Conservation (phyloP, 352 stramenopile genomes). For the Phytophthora meadii region DNA sequence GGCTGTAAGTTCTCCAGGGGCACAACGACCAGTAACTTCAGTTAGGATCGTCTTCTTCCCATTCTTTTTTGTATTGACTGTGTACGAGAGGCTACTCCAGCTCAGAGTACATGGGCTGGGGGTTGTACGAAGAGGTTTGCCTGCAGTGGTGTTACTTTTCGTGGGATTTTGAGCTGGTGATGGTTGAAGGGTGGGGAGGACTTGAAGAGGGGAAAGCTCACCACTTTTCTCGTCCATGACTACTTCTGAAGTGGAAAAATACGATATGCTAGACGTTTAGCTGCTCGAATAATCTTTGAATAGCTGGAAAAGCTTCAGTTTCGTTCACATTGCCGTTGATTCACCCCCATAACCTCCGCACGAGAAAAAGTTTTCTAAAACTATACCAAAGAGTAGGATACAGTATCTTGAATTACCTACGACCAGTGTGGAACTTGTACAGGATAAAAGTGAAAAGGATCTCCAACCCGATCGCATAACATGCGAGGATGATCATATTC, state of each 20-base stretch:
- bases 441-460: conserved; percentile 39
- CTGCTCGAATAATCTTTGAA: background rate
- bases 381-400: background rate
- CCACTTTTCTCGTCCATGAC: conserved; percentile 10
- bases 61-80: conserved; percentile 32
- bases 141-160: conserved; percentile 8
- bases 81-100: conserved; percentile 30
- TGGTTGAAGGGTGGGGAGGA: conserved; percentile 15
- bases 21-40: conserved; percentile 63
- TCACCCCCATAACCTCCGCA: background rate
- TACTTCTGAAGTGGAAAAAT: conserved; percentile 7
- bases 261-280: background rate
- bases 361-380: too few species aligned
- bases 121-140: conserved; percentile 12
- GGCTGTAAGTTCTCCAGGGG: conserved; percentile 62
- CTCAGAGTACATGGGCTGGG: conserved; percentile 26
- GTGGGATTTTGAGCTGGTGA: background rate
- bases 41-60: conserved; percentile 60
- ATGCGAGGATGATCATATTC: conserved; percentile 43
- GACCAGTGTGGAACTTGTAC: conserved; percentile 26
- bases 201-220: conserved; percentile 8
- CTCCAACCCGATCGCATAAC: conserved; percentile 46
- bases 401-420: background rate
- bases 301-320: conserved; percentile 1
- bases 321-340: background rate